These are phyloP conservation scores for Rubus idaeus DNA, from an alignment of 306 rosid genomes.

Conservation along the genomic window DNA sequence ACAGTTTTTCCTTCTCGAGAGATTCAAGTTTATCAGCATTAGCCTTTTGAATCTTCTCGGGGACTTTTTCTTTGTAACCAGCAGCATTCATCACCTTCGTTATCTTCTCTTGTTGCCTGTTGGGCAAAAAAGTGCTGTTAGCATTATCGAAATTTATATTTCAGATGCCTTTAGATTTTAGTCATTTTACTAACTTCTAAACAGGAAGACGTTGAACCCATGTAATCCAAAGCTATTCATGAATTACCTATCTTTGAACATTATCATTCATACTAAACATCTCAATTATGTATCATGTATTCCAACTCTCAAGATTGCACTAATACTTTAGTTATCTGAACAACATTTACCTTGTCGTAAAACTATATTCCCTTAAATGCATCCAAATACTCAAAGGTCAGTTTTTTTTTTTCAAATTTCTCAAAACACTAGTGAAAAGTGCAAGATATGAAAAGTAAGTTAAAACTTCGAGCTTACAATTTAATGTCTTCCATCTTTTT, in stretches of 20 bases:
- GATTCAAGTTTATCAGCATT: slow-evolving; percentile 60
- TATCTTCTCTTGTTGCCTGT: slow-evolving; percentile 64
- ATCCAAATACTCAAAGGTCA: not conserved
- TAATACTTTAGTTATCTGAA: not conserved
- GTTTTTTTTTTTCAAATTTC: not conserved
- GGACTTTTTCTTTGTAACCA: slow-evolving; percentile 83
- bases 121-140: not conserved
- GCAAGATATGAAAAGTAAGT: not conserved
- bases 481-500: slow-evolving; percentile 44
- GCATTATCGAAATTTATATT: not conserved
- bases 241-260: not conserved
- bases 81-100: slow-evolving; percentile 52
- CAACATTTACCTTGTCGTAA: not conserved
- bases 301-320: not conserved
- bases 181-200: not conserved
- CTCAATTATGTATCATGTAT: not conserved
- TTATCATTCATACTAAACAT: not conserved
- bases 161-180: not conserved
- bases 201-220: not conserved
- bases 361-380: not conserved
- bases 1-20: slow-evolving; percentile 58
- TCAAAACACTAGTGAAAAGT: not conserved
- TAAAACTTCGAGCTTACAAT: slow-evolving; percentile 32
- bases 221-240: not conserved
- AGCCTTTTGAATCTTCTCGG: slow-evolving; percentile 46